Base-by-base conservation (phyloP, 768 basidiomycete genomes). In the Collybia sordida region DNA sequence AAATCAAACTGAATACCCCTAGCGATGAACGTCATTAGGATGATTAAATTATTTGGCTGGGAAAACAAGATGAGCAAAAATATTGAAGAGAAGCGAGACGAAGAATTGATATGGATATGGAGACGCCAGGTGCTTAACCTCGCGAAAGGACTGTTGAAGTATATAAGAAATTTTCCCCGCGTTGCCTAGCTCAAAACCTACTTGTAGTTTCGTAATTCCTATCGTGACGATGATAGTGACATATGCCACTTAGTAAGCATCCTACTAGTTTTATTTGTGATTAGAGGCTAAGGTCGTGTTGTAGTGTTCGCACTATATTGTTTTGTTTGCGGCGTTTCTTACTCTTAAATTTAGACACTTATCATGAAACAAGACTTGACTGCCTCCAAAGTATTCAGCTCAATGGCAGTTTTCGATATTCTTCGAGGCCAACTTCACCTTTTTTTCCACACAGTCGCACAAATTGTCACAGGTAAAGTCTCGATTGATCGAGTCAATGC, bases 1-100 rank as follows among this genome's bases (percentile, higher is more conserved):
- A 45, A n/a, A 43, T 37, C 49, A 42, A 42, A 38, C n/a, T 28
- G 68, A 63, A 18, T 69, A 64, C 28, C 25, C 31, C 9, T 45
- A 83, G 83, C 72, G 4, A 70, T 83, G 59, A 77, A 75, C 47
- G 77, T 81, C n/a, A 62, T 85, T 11, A 75, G 85, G 14, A 86
- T 87, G 80, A 71, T 87, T 60, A 88, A 89, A 64, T 67, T 88
- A 35, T 88, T 90, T 56, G 87, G 75, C 6, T 79, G 87, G 77
- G 77, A 84, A 73, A 74, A 76, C 49, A 74, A 79, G 41, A 77
- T 86, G 59, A 69, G 76, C 18, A 61, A 73, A 11, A 72, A 73
- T 42, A 70, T 92, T 39, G 65, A 72, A 18, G 73, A 74, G 24
- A 81, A 80, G 56, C 76, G 88, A 51, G 78, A 84, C 39, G 75